Evolutionary conservation across 225 moss, liverwort and hornwort species (phyloP), one percentile per base, ranked within the genome.

Genomic region (Antitrichia curtipendula): DNA sequence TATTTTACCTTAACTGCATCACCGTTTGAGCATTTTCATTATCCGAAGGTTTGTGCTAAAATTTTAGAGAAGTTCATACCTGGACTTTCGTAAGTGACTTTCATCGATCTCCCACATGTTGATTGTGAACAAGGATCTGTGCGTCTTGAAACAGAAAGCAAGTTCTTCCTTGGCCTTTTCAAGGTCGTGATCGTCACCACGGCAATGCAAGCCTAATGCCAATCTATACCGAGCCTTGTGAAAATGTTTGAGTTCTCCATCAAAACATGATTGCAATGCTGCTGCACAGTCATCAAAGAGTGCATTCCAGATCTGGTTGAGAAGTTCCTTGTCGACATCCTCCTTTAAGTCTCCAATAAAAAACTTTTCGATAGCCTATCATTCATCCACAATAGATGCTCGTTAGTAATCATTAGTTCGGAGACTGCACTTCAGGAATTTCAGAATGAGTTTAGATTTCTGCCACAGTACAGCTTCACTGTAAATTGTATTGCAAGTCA

Each of bases 91-190:
- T 73, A 96, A 91, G 87, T 92, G 95, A 92, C 94, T 95, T 90
- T 95, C 95, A 91, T 98, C 98, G 78, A 98, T 98, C 89, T 98
- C 98, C 98, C 98, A 98, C 98, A 98, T 98, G 75, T 98, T 97
- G 86, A 98, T 98, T 73, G 97, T 98, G 83, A 98, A 98, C 71
- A 95, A 90, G 43, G 98, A 98, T 82, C 98, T 97, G 82, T 94
- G 97, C 84, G 98, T 96, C 89, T 96, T 95, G 90, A 98, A 98
- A 92, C 98, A 98, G 84, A 98, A 98, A 65, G 98, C 93, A 86
- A 98, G 93, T 91, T 98, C 98, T 87, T 98, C 98, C 90, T 98
- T 98, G 49, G 98, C 97, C 90, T 90, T 94, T 79, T 98, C 96
- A 87, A 97, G 82, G 89, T 98, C 97, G 75, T 92, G 93, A 82